These are phyloP conservation scores for Brassica juncea DNA, from an alignment of 345 rosid genomes.

Conservation along the genomic window DNA sequence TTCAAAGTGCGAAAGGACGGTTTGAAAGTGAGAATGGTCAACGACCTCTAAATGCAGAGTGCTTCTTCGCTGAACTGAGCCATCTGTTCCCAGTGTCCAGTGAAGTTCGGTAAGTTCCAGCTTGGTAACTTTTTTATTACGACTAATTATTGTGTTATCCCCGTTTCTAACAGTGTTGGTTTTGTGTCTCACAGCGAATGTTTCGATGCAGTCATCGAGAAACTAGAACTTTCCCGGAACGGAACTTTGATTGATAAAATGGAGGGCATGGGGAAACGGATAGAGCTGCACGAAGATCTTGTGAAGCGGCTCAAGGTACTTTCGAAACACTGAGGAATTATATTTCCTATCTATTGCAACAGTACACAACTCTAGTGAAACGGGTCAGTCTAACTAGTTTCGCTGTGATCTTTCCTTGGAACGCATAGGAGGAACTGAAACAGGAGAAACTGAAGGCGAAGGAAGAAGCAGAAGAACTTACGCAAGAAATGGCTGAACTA, in stretches of 20 bases:
- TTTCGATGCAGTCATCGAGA: slow-evolving; percentile 45
- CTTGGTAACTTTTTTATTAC: background rate
- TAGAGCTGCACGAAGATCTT: slow-evolving; percentile 54
- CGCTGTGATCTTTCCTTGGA: background rate
- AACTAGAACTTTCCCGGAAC: slow-evolving; percentile 40
- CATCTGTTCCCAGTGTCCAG: slow-evolving; percentile 37
- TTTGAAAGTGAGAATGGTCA: slow-evolving; percentile 42
- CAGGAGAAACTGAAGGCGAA: slow-evolving; percentile 74
- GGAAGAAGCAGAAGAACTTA: slow-evolving; percentile 92
- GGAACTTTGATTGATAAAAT: slow-evolving; percentile 40
- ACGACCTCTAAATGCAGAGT: slow-evolving; percentile 24
- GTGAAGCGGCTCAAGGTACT: slow-evolving; percentile 62
- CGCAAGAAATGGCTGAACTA: slow-evolving; percentile 96
- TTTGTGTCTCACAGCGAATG: slow-evolving; percentile 33
- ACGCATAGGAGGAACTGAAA: slow-evolving; percentile 55
- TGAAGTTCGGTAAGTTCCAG: slow-evolving; percentile 53
- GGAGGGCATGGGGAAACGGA: slow-evolving; percentile 57
- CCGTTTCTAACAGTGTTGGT: slow-evolving; percentile 2
- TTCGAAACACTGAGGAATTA: background rate
- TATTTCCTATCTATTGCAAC: background rate
- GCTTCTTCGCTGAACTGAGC: slow-evolving; percentile 40
- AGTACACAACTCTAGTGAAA: background rate
- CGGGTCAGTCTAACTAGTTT: background rate
- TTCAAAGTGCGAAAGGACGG: slow-evolving; percentile 47
- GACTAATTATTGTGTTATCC: background rate